A percentile compares a stretch with the other conserved stretches of the same genome.
Conservation (phyloP, 306 rosid genomes). For the Lathyrus aphaca region DNA sequence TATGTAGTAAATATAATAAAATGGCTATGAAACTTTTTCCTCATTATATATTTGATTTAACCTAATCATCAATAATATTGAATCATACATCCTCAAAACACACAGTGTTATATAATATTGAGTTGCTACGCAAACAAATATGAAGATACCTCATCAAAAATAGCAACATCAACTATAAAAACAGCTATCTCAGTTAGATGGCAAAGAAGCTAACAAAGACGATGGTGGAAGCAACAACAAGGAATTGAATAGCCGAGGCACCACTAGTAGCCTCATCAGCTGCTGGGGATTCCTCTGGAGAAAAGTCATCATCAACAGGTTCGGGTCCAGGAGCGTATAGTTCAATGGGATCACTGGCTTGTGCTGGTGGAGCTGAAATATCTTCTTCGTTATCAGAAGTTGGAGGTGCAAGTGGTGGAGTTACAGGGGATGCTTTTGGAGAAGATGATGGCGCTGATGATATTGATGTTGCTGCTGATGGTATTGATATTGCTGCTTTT, state of each 20-base stretch:
- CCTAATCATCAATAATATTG: constrained; percentile 5
- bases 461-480: not conserved
- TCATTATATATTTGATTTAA: not conserved
- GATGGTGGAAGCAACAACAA: not conserved
- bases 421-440: not conserved
- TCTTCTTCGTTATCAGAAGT: constrained; percentile 1
- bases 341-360: constrained; percentile 39
- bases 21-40: not conserved
- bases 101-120: not conserved
- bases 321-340: constrained; percentile 33
- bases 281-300: not conserved
- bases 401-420: not conserved
- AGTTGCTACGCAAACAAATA: not conserved
- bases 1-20: no score
- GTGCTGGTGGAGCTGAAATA: constrained; percentile 64
- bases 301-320: not conserved
- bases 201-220: constrained; percentile 19
- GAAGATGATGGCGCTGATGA: not conserved
- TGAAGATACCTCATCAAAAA: not conserved
- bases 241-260: constrained; percentile 18
- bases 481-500: not conserved
- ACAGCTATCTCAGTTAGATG: constrained; percentile 37
- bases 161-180: not conserved
- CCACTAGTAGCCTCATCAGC: not conserved
- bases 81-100: constrained; percentile 11